Evolutionary conservation across 2,329 filamentous ascomycete species (phyloP), one percentile per base, ranked within the genome.

Genomic region (Cladosporium sp.): DNA sequence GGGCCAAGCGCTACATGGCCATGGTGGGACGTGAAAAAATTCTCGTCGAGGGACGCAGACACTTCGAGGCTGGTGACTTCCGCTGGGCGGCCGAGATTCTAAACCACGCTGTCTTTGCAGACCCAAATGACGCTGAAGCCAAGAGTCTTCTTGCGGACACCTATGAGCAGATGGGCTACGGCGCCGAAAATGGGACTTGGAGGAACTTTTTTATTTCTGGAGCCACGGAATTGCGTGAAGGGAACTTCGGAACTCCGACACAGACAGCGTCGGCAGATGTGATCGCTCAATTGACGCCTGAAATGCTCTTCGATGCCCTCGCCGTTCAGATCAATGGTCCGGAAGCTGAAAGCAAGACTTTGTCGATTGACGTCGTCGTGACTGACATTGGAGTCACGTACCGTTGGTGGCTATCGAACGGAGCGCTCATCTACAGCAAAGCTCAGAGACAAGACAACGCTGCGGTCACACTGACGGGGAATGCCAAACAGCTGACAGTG

Each of bases 1-100:
- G 50, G 20, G 39, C 30, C 3, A 40, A 34, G 9, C 39, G 51
- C 4, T 53, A 50, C n/a, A 39, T 50, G 6, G 24, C 43, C 7
- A 44, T 30, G 24, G 44, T 50, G 39, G 51, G 51, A 13, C 44
- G 51, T 17, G 15, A 27, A 3, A n/a, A 15, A 15, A 7, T 36
- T 7, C 13, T 36, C 3, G 12, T 13, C 32, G 7, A 36, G 15
- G 32, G 12, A 36, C 32, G 32, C n/a, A 3, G 15, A 7, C 12
- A 11, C 13, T 36, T 36, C 7, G 32, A 36, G 5, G 7, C n/a
- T 13, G 32, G 32, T 7, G 32, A 36, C 13, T 36, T n/a, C 12
- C 32, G 32, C 13, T 36, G 32, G 32, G 32, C 32, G 15, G 11
- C 12, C n/a, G 32, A 36, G 13, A n/a, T 36, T n/a, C n/a, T 36